Evolutionary conservation across 441 rosid species (phyloP).

Genomic region (Omphalea diandra): DNA sequence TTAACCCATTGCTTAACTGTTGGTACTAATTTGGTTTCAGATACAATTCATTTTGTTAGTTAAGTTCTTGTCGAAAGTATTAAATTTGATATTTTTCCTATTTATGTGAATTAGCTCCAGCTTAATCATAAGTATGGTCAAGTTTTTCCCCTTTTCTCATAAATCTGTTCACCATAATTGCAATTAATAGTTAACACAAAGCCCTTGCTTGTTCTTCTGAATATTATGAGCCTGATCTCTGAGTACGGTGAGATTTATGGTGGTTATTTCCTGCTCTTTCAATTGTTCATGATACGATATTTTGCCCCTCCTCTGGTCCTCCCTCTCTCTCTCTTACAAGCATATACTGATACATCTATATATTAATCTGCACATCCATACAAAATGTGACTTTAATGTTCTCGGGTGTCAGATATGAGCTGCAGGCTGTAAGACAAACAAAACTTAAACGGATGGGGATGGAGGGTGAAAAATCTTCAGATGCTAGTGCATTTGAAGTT

Average conservation of each 20-base stretch:
- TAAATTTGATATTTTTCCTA: neutral
- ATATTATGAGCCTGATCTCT: neutral
- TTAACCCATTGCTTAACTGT: neutral
- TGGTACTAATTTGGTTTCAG: neutral
- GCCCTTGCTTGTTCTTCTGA: neutral
- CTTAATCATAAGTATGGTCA: neutral
- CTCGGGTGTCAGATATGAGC: constrained; percentile 54
- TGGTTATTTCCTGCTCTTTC: neutral
- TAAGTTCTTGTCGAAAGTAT: neutral
- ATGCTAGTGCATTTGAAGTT: constrained; percentile 51
- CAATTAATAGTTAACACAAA: neutral
- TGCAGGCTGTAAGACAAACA: constrained; percentile 52
- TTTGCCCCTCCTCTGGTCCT: neutral
- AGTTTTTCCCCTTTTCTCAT: neutral
- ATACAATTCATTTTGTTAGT: neutral
- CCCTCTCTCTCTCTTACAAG: neutral
- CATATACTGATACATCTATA: neutral
- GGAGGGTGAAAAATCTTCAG: constrained; percentile 37
- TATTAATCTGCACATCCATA: neutral
- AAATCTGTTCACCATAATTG: neutral
- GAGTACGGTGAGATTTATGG: neutral
- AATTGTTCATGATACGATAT: neutral
- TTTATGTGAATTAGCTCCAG: neutral
- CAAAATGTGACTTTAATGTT: constrained; percentile 5
- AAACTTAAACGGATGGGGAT: constrained; percentile 42